Percentiles rank a stretch among this genome's conserved stretches.
These are phyloP conservation scores for Candida sojae DNA, from an alignment of 1,139 yeast genomes.

Conservation along the genomic window DNA sequence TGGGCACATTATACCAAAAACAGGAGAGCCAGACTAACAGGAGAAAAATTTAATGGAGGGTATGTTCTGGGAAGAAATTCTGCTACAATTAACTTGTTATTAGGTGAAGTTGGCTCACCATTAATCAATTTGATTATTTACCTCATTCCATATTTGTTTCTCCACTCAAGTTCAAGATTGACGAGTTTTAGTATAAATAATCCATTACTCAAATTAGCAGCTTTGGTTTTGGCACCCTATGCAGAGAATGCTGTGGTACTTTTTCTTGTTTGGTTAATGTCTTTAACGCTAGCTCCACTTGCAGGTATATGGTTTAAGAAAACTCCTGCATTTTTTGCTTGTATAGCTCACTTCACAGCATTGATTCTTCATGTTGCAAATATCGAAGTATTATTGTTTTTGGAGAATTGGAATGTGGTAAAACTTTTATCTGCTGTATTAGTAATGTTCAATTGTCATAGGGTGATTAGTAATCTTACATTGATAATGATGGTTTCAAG, in stretches of 20 bases:
- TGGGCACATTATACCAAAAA: conserved; percentile 62
- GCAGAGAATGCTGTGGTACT: conserved; percentile 46
- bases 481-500: conserved; percentile 54
- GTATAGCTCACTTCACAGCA: conserved; percentile 51
- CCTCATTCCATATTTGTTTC: conserved; percentile 64
- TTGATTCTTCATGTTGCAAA: conserved; percentile 53
- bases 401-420: conserved; percentile 65
- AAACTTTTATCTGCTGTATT: conserved; percentile 60
- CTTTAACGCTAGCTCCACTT: conserved; percentile 51
- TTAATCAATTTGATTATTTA: conserved; percentile 40
- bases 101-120: conserved; percentile 57
- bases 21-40: conserved; percentile 64
- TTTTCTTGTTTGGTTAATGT: conserved; percentile 43
- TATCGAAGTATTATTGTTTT: conserved; percentile 61
- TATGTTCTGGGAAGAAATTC: conserved; percentile 24
- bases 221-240: conserved; percentile 58
- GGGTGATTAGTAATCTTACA: conserved; percentile 34
- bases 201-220: conserved; percentile 51
- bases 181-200: conserved; percentile 45
- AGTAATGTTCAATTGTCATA: conserved; percentile 57
- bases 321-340: conserved; percentile 46
- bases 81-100: conserved; percentile 42
- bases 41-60: conserved; percentile 47
- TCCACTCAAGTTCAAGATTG: conserved; percentile 65
- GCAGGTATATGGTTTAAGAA: conserved; percentile 36